Evolutionary conservation across 2,329 filamentous ascomycete species (phyloP), one percentile per base, ranked within the genome.

Genomic region (Diaporthe ilicicola): DNA sequence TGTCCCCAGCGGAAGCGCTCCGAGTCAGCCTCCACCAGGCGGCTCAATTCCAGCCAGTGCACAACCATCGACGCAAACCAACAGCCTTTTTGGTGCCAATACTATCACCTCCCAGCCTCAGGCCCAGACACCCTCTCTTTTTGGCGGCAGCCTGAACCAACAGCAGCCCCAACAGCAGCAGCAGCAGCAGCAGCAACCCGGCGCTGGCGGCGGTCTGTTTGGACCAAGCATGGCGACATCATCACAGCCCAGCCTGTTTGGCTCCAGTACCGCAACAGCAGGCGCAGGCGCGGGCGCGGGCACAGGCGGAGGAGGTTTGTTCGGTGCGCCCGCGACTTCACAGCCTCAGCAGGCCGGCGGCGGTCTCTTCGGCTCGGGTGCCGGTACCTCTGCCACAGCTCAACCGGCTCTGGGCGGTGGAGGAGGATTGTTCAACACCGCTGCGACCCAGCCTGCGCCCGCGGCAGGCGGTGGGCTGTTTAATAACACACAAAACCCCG

Each of bases 381-480:
- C 77, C 7, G 34, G 73, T 5, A 59, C 77, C 7, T 32, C 70
- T 12, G 69, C 51, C 62, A 72, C 22, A 71, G 74, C 67, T 66
- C 75, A 73, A 69, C 77, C 72, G 44, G 27, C 71, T 67, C 46
- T 67, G 73, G 75, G 69, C 67, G 73, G 74, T 15, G 75, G 75
- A 4, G 69, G 75, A 27, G 69, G 73, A 3, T 46, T 76, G 7
- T 76, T 76, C 53, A 75, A 64, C 17, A 61, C 66, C n/a, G 54
- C 72, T 24, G 29, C 71, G 5, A 46, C 53, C 73, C 70, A 70
- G 53, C 69, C 70, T 4, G 72, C 75, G 32, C 74, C 75, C 48
- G 73, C 74, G 15, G 76, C 80, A 55, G 72, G 80, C 29, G 77
- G 78, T 19, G 79, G 79, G 54, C 77, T 84, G 15, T 82, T 84